These are phyloP conservation scores for Trebouxia sp. DNA, from an alignment of 139 green algal species.

Conservation along the genomic window DNA sequence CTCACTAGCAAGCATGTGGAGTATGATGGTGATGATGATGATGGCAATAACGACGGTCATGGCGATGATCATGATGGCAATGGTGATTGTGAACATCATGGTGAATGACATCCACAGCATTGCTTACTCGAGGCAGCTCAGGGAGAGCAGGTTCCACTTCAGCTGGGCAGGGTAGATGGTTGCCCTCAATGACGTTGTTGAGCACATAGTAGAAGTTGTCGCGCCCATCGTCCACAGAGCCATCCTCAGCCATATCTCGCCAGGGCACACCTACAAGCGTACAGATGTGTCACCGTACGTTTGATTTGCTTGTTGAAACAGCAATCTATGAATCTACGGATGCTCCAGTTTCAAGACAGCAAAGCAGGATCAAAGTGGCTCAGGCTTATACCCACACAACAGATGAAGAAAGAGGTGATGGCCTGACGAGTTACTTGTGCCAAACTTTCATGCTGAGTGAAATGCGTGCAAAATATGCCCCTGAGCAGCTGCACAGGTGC, in stretches of 20 bases:
- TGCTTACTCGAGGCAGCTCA: conserved; percentile 33
- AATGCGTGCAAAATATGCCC: too few species aligned
- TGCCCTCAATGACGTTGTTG: conserved; percentile 29
- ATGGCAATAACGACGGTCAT: background rate
- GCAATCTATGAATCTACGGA: background rate
- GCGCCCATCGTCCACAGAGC: background rate
- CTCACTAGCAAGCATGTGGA: background rate
- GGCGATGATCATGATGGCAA: background rate
- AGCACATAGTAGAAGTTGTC: conserved; percentile 36
- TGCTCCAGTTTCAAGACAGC: background rate
- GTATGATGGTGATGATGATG: too few species aligned
- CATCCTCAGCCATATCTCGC: background rate
- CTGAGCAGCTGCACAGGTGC: too few species aligned
- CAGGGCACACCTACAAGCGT: conserved; percentile 7
- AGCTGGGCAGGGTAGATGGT: conserved; percentile 27
- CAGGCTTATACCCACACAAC: background rate
- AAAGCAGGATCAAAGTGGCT: background rate
- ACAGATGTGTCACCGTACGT: background rate
- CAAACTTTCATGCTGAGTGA: too few species aligned
- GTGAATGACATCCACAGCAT: background rate
- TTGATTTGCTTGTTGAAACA: background rate
- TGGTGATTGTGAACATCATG: background rate
- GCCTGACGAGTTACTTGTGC: too few species aligned
- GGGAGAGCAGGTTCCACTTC: conserved; percentile 34
- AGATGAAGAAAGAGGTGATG: background rate